Base-by-base conservation (phyloP, 2,329 filamentous ascomycete species). In the Fusarium falciforme region DNA sequence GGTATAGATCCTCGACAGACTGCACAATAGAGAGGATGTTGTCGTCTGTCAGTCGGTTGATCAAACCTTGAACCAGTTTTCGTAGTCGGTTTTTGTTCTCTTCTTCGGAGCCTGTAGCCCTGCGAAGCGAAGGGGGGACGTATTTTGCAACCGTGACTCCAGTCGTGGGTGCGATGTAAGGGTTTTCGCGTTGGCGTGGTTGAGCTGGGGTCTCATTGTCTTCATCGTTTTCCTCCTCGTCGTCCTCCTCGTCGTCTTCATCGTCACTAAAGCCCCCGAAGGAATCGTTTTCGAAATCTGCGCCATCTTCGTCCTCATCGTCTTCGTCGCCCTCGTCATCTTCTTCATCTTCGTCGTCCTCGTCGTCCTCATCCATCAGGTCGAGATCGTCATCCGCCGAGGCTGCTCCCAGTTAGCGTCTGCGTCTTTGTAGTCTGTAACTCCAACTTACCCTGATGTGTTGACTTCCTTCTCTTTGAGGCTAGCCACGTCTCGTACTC, bases 21-120 rank as follows among this genome's bases (percentile, higher is more conserved):
- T 89, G 89, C 5, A 98, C 85, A 62, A 98, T 97, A 2, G 94
- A 93, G 7, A 97, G 83, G 72, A 99, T 87, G 77, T 96, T 98
- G 40, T 94, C 91, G 80, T 98, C 96, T 0, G 96, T 98, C 35
- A 99, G 87, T 79, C 96, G 93, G 82, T 99, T 99, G 79, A 99
- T 89, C 20, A 96, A 88, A 79, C 96, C 96, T 80, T 98, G 95
- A 0, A 94, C 87, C 79, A 97, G 94, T 71, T 94, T 91, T 67
- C 91, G 91, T 59, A 99, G 85, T 42, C 93, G 91, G 14, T 87
- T 86, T 57, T 93, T 85, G 47, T 89, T 85, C 80, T 97, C 93
- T 2, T 89, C 87, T 72, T 93, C 91, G 0, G 90, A 89, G 1
- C 88, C 87, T 4, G 89, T 83, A 36, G 88, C 85, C 75, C 89